Conservation (phyloP, 257 asterid species). For the Fraxinus quadrangulata region DNA sequence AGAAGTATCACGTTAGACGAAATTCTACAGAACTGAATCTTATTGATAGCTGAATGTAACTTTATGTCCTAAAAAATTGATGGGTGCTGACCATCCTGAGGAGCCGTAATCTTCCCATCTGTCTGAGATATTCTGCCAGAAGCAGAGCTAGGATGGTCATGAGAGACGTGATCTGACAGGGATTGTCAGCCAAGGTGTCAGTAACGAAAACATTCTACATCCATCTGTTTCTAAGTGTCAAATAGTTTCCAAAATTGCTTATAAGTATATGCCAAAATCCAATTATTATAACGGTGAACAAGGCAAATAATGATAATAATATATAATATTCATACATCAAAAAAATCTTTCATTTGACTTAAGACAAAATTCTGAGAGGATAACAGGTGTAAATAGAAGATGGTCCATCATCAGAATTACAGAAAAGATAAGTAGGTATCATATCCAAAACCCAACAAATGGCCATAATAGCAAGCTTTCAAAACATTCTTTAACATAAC, state of each 20-base stretch:
- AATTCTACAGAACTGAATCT: constrained; percentile 15
- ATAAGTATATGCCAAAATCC: constrained; percentile 7
- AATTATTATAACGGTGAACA: neutral
- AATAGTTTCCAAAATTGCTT: constrained; percentile 4
- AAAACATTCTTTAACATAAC: constrained; percentile 10
- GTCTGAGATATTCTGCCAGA: constrained; percentile 50
- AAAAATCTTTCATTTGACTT: neutral
- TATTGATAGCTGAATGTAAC: neutral
- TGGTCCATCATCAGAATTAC: neutral
- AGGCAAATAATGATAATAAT: neutral
- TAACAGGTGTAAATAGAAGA: neutral
- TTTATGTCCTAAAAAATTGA: constrained; percentile 12
- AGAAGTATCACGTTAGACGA: constrained; percentile 20
- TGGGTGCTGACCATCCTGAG: constrained; percentile 57
- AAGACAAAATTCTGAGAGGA: neutral
- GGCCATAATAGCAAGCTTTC: neutral
- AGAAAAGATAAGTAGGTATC: neutral
- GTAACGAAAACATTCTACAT: constrained; percentile 11
- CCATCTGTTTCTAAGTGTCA: constrained; percentile 12
- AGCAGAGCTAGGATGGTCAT: constrained; percentile 69
- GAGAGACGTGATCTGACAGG: constrained; percentile 48
- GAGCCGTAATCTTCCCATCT: constrained; percentile 40
- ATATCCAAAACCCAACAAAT: neutral
- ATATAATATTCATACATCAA: neutral
- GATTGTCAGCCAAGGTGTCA: constrained; percentile 29